Evolutionary conservation across 331 rosid genomes (phyloP).

Genomic region (Erythrophleum ivorense): DNA sequence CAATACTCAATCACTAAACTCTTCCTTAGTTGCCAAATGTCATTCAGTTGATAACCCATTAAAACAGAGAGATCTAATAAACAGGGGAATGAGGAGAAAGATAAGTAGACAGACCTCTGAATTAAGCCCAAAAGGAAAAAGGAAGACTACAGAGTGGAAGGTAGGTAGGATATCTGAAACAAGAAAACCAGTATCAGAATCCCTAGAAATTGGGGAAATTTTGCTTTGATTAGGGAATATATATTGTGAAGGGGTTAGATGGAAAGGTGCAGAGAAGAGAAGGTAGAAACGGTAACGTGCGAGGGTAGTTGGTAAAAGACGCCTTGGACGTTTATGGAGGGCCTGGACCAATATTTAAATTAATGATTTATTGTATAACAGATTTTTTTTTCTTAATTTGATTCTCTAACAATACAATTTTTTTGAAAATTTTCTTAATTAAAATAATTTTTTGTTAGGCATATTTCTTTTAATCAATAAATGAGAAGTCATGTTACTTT

Average conservation of each 20-base stretch:
- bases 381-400: no score
- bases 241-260: background rate
- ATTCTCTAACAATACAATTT: no score
- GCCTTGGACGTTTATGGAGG: no score
- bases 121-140: background rate
- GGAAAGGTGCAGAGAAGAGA: conserved; percentile 32
- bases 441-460: no score
- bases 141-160: background rate
- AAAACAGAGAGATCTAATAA: conserved; percentile 31
- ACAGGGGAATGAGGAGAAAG: no score
- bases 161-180: conserved; percentile 1
- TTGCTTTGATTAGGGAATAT: background rate
- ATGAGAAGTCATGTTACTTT: no score
- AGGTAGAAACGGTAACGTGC: conserved; percentile 36
- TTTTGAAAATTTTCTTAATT: no score
- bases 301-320: no score
- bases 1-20: conserved; percentile 1
- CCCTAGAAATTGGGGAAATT: conserved; percentile 40
- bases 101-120: conserved; percentile 47
- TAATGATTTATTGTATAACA: no score
- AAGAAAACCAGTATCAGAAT: conserved; percentile 9
- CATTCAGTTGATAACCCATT: background rate
- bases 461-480: no score
- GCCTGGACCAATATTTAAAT: no score
- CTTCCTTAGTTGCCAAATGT: background rate